Percentiles rank a stretch among this genome's conserved stretches.
These are phyloP conservation scores for Fusarium citri DNA, from an alignment of 2,329 filamentous ascomycete genomes.

Conservation along the genomic window DNA sequence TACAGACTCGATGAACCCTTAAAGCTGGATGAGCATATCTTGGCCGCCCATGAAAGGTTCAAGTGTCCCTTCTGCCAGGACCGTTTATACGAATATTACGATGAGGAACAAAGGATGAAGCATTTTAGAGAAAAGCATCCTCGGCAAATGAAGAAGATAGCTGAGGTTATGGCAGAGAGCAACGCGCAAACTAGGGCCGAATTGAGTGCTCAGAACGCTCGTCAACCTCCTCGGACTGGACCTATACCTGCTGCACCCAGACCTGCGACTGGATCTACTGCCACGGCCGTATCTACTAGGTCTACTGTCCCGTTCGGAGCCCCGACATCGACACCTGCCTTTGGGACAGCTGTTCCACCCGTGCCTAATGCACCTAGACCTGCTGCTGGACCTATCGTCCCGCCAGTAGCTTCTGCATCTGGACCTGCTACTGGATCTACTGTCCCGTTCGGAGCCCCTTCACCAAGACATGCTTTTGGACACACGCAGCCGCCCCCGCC, in stretches of 20 bases:
- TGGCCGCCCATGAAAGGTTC: constrained; percentile 48
- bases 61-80: constrained; percentile 54
- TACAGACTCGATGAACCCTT: constrained; percentile 47
- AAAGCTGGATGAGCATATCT: constrained; percentile 52
- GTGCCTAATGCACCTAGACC: not conserved
- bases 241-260: no score
- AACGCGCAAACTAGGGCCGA: not conserved
- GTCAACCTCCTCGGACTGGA: not conserved
- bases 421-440: not conserved
- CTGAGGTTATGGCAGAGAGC: not conserved
- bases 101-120: constrained; percentile 32
- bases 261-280: not conserved
- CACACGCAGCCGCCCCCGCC: no score
- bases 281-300: no score
- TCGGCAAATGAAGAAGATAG: constrained; percentile 32
- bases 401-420: no score
- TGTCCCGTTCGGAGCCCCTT: not conserved
- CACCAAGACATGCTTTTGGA: not conserved
- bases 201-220: not conserved
- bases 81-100: constrained; percentile 48
- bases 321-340: no score
- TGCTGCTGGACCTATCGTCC: no score
- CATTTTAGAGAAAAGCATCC: constrained; percentile 51
- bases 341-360: no score
- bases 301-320: no score